Percentiles rank a stretch among this genome's conserved stretches.
phyloP scores from a whole-genome alignment of 345 rosid species.

The Cardamine occulta region DNA sequence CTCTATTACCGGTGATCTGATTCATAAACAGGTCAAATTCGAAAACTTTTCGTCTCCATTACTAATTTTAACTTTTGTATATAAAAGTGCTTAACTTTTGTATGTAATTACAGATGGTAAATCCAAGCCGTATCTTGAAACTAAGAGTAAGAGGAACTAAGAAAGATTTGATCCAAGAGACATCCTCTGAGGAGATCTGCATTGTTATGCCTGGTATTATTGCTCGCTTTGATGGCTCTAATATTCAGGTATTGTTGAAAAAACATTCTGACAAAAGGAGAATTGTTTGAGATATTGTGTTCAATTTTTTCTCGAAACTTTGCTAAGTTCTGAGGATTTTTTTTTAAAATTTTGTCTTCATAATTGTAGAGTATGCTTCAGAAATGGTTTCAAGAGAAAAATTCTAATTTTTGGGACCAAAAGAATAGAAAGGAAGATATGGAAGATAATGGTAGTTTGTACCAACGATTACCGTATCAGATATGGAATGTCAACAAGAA shows the following conservation, averaged over 20 bases:
- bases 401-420: conserved; percentile 77
- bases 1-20: conserved; percentile 67
- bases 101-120: conserved; percentile 55
- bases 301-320: neutral
- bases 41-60: neutral
- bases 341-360: too few species aligned
- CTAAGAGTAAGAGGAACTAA: conserved; percentile 75
- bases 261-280: neutral
- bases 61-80: neutral
- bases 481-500: conserved; percentile 87
- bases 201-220: conserved; percentile 74
- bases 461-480: conserved; percentile 68
- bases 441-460: conserved; percentile 52
- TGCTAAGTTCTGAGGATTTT: conserved; percentile 22
- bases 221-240: conserved; percentile 85
- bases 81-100: neutral
- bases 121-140: conserved; percentile 67
- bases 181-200: conserved; percentile 71
- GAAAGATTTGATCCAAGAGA: conserved; percentile 64
- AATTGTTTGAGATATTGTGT: neutral
- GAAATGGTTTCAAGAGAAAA: conserved; percentile 63
- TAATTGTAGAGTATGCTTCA: conserved; percentile 67
- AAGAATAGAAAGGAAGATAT: conserved; percentile 48
- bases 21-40: conserved; percentile 71
- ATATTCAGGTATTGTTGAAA: conserved; percentile 57